Base-by-base conservation (phyloP, 768 basidiomycete genomes). In the Epithele typhae region DNA sequence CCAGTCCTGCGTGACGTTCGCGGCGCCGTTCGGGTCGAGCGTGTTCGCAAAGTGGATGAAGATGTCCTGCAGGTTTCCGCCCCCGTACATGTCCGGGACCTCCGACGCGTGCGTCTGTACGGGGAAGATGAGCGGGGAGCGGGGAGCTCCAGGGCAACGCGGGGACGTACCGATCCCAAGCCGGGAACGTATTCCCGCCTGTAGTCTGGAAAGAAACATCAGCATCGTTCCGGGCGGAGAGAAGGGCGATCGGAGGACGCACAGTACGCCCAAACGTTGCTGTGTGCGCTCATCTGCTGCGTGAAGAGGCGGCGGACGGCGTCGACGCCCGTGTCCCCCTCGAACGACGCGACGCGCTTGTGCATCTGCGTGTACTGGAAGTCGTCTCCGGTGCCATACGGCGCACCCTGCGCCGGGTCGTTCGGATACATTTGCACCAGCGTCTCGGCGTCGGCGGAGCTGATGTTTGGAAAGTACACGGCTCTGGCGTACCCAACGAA, bases 311-410 rank as follows among this genome's bases (percentile, higher is more conserved):
- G 12, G 15, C 35, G 40, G 34, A 52, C 46, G 8, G 52, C 46
- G 15, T 48, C 53, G 24, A 56, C 46, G 2, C 46, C 25, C 18
- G 24, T 25, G 40, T 56, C 55, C 9, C 55, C 55, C 17, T 43
- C 23, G 34, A 56, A 54, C 11, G 55, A 55, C 5, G 54, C 51
- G n/a, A 48, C 24, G 15, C 54, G 54, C 42, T 55, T 55, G 30
- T 43, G 52, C 45, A 54, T 35, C 11, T 45, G 41, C 21, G 41
- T 44, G 19, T 47, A 25, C 23, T 45, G 17, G 25, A 33, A 40
- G 12, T 25, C 43, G 19, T 9, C n/a, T 1, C 52, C 46, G 22
- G 54, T 55, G n/a, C 42, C 53, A 27, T 55, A 55, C 6, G 54
- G 54, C 8, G 48, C 34, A 18, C 48, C 54, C 17, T 32, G 21